Conservation (phyloP, 495 filamentous ascomycete species). For the Hypoxylon perforatum region DNA sequence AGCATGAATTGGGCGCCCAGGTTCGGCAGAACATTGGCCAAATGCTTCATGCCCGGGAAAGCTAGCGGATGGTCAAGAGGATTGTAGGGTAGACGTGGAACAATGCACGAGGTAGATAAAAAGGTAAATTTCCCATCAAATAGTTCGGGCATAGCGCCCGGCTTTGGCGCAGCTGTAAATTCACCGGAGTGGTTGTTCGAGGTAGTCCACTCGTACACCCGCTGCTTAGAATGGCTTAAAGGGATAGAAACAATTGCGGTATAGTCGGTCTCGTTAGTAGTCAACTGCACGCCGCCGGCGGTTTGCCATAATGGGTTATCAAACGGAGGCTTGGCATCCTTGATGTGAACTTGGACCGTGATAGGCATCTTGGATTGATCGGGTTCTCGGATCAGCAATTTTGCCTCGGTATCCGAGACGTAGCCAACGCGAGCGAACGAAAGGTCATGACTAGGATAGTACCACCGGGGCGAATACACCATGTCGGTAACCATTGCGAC, state of each 20-base stretch:
- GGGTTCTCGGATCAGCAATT: conserved; percentile 85
- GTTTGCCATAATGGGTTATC: conserved; percentile 70
- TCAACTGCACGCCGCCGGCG: conserved; percentile 69
- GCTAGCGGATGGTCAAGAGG: conserved; percentile 82
- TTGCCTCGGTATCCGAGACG: conserved; percentile 83
- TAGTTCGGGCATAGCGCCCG: conserved; percentile 67
- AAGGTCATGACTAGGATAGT: conserved; percentile 77
- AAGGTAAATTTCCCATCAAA: conserved; percentile 80
- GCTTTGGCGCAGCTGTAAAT: conserved; percentile 72
- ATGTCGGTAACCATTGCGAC: conserved; percentile 77
- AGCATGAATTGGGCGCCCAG: conserved; percentile 89
- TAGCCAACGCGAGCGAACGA: conserved; percentile 87
- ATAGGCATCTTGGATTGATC: conserved; percentile 78
- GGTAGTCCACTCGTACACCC: conserved; percentile 80
- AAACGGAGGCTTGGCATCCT: conserved; percentile 57
- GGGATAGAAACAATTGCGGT: conserved; percentile 72
- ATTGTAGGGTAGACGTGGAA: conserved; percentile 88
- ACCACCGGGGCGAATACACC: conserved; percentile 72
- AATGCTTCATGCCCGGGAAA: conserved; percentile 79
- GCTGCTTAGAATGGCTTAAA: conserved; percentile 63
- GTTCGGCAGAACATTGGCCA: conserved; percentile 70
- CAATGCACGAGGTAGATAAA: conserved; percentile 89
- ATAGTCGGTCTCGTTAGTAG: conserved; percentile 83
- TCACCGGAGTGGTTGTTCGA: conserved; percentile 85
- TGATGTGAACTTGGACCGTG: conserved; percentile 67